Base-by-base conservation (phyloP, 768 basidiomycete species). In the Lactarius hatsudake region DNA sequence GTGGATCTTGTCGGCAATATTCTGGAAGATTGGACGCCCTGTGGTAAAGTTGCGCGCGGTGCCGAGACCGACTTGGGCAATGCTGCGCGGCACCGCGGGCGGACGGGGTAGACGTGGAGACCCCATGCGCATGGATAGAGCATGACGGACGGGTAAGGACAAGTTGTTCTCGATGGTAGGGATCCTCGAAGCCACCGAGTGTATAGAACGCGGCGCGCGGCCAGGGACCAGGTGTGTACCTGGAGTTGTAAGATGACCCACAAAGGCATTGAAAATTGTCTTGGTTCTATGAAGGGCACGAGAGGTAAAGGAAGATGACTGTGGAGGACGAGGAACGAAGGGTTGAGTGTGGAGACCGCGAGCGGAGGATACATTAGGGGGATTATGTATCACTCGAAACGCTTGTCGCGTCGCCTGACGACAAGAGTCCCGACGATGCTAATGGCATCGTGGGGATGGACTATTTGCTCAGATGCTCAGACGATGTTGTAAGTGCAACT, bases 21-120 rank as follows among this genome's bases (percentile, higher is more conserved):
- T 87, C 74, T 92, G 87, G 80, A 94, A 93, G 54, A 93, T 82
- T 3, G 90, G 89, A 2, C 88, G 85, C 13, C 81, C 83, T 3
- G 87, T 84, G 28, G 87, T 86, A 75, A 94, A 95, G 72, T 86
- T 90, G 43, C 93, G 81, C 0, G 88, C 90, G 0, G 85, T 83
- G 43, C 90, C 90, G 3, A 95, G 80, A 5, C 93, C 93, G 26
- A 94, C 83, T 68, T 91, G 87, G 0, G 83, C 76, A 34, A 89
- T 76, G 58, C 77, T 77, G 23, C 84, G 76, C 9, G 85, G 85
- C 2, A 83, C 75, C 17, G 77, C 70, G 26, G 82, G 81, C 1
- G 83, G 81, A n/a, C 82, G 83, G 12, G 90, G 90, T 13, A 93
- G 77, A 71, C 81, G 86, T 18, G 80, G 83, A 1, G 78, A 75